phyloP scores from a whole-genome alignment of 805 yeast genomes.

The Ogataea naganishii region DNA sequence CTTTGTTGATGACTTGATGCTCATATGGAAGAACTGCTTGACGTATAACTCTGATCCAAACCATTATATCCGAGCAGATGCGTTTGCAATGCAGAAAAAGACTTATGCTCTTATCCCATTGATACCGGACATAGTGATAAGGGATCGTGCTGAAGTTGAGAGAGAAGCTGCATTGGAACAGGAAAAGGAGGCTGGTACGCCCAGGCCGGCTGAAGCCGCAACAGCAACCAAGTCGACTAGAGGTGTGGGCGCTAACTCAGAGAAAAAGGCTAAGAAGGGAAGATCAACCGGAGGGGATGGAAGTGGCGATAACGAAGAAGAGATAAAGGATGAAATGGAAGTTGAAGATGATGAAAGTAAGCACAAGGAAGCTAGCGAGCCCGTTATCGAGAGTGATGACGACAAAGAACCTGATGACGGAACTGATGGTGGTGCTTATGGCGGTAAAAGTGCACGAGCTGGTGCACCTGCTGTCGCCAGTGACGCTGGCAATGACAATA shows the following conservation, averaged over 20 bases:
- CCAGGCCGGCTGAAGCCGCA: slow-evolving; percentile 4
- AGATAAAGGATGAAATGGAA: slow-evolving; percentile 1
- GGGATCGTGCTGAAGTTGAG: slow-evolving; percentile 67
- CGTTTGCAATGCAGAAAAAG: slow-evolving; percentile 92
- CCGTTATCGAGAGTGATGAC: background rate
- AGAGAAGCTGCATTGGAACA: slow-evolving; percentile 45
- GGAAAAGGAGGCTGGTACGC: slow-evolving; percentile 20
- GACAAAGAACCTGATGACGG: no score
- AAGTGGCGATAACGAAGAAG: slow-evolving; percentile 16
- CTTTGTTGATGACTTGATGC: slow-evolving; percentile 91
- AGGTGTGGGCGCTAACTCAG: slow-evolving; percentile 23
- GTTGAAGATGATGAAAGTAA: slow-evolving; percentile 5
- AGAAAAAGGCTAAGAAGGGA: slow-evolving; percentile 32
- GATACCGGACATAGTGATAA: slow-evolving; percentile 80
- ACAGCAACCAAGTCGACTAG: slow-evolving; percentile 21
- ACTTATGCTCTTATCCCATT: slow-evolving; percentile 67
- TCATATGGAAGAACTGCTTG: slow-evolving; percentile 92
- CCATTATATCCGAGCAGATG: slow-evolving; percentile 85
- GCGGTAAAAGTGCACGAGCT: slow-evolving; percentile 7
- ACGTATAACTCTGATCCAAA: slow-evolving; percentile 91
- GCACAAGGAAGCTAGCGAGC: background rate
- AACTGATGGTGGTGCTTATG: slow-evolving; percentile 3
- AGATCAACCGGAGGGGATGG: slow-evolving; percentile 26
- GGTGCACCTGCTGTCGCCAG: slow-evolving; percentile 2
- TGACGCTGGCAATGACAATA: slow-evolving; percentile 9